A percentile compares a stretch with the other conserved stretches of the same genome.
These are phyloP conservation scores for Monosporozyma servazzii DNA, from an alignment of 805 yeast species.

Conservation along the genomic window DNA sequence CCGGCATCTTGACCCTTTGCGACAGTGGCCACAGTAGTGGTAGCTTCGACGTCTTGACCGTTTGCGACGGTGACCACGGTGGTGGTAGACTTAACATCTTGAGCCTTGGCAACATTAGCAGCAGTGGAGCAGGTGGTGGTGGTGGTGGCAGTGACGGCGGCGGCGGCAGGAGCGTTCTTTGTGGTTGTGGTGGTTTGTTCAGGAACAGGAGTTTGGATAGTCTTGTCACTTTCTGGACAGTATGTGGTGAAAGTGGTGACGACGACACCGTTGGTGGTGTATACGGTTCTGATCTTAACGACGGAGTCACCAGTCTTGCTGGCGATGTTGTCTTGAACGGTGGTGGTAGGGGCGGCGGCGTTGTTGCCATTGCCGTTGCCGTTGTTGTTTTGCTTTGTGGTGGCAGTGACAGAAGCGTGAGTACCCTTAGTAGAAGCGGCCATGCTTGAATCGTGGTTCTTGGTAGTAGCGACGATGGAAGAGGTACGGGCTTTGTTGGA, in stretches of 20 bases:
- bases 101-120: background rate
- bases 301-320: background rate
- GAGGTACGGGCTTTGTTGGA: no score
- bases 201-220: background rate
- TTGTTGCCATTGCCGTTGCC: background rate
- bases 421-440: background rate
- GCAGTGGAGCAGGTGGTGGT: background rate
- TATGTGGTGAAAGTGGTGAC: constrained; percentile 1
- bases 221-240: constrained; percentile 1
- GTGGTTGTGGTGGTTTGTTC: no score
- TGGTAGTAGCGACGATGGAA: no score
- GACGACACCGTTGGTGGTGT: background rate
- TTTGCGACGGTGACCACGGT: background rate
- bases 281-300: background rate
- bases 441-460: no score
- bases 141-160: no score
- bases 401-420: background rate
- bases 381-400: background rate
- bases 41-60: background rate
- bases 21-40: constrained; percentile 7
- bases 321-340: background rate
- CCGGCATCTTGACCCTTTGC: constrained; percentile 2
- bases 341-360: background rate
- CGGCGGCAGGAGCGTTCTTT: no score
- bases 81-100: background rate